Base-by-base conservation (phyloP, 768 basidiomycete genomes). In the Lactarius sp. region DNA sequence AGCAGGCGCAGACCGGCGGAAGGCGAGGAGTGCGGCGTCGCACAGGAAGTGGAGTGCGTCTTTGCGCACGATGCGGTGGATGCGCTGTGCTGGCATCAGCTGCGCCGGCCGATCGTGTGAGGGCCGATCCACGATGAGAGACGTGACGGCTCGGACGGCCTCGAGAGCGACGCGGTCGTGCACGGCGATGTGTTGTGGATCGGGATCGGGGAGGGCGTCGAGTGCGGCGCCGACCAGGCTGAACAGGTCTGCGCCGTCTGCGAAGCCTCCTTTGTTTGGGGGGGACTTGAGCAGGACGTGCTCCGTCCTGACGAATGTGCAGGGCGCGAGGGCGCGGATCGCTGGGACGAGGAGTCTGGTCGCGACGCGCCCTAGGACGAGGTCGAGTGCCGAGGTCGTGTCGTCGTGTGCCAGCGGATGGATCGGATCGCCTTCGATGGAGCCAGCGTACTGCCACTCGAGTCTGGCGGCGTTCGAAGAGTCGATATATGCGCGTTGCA, bases 41-140 rank as follows among this genome's bases (percentile, higher is more conserved):
- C 64, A 67, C 18, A 67, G 56, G 12, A 60, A 56, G 39, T 61
- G 46, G 13, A 67, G 46, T 33, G 59, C 64, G 18, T 67, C 64
- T 36, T 66, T 67, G 37, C 64, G 64, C 22, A 46, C 66, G 44
- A 65, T 46, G 18, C 63, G 64, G 34, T 53, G 55, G 4, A 67
- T 31, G 18, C 57, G 62, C 14, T 54, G 63, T 1, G 39, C 18
- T 22, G 62, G 39, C 3, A 46, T 56, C 31, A 36, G 39, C 31
- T 42, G 37, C 6, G 41, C 33, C 6, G 36, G 20, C 2, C 12
- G 18, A 20, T 33, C 3, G 4, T 4, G 16, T 18, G 46, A 18
- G 4, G 44, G 14, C 39, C 14, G 47, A 20, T 65, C 49, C 41
- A 13, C 5, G 34, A 65, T 52, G 31, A 60, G 54, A 18, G 54